These are phyloP conservation scores for Kwoniella pini DNA, from an alignment of 768 basidiomycete genomes.

Conservation along the genomic window DNA sequence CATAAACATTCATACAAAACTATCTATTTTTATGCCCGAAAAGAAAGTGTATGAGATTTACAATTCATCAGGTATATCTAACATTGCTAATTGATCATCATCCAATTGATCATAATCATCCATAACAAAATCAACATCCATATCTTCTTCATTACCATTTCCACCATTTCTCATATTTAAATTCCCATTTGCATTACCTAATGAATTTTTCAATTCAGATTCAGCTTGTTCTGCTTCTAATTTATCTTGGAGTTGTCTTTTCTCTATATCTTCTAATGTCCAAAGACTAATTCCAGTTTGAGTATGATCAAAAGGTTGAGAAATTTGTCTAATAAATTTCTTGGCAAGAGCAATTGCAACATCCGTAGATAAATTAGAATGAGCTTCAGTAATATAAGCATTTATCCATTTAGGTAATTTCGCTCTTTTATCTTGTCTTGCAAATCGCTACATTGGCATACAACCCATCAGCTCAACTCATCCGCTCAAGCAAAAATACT, in stretches of 20 bases:
- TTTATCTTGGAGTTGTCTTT: slow-evolving; percentile 77
- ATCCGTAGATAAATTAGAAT: slow-evolving; percentile 95
- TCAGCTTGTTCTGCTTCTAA: slow-evolving; percentile 59
- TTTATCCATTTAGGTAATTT: slow-evolving; percentile 99
- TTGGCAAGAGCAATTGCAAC: slow-evolving; percentile 94
- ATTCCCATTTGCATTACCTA: slow-evolving; percentile 5
- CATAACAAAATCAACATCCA: slow-evolving; percentile 31
- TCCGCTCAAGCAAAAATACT: no score
- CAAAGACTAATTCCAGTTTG: slow-evolving; percentile 92
- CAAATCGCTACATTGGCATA: slow-evolving; percentile 54
- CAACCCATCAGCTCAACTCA: no score
- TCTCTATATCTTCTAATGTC: slow-evolving; percentile 88
- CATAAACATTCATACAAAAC: no score
- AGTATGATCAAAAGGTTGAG: slow-evolving; percentile 94
- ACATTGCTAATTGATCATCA: slow-evolving; percentile 29
- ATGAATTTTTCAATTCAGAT: slow-evolving; percentile 4
- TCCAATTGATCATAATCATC: slow-evolving; percentile 31
- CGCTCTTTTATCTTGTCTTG: slow-evolving; percentile 61
- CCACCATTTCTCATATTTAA: slow-evolving; percentile 2
- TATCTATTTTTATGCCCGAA: no score
- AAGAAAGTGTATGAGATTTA: no score
- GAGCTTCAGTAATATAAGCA: slow-evolving; percentile 97
- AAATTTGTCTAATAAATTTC: slow-evolving; percentile 96
- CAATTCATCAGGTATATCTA: slow-evolving; percentile 28
- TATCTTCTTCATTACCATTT: slow-evolving; percentile 12